These are phyloP conservation scores for Angomonas ambiguus DNA, from an alignment of 208 protist species.

Conservation along the genomic window DNA sequence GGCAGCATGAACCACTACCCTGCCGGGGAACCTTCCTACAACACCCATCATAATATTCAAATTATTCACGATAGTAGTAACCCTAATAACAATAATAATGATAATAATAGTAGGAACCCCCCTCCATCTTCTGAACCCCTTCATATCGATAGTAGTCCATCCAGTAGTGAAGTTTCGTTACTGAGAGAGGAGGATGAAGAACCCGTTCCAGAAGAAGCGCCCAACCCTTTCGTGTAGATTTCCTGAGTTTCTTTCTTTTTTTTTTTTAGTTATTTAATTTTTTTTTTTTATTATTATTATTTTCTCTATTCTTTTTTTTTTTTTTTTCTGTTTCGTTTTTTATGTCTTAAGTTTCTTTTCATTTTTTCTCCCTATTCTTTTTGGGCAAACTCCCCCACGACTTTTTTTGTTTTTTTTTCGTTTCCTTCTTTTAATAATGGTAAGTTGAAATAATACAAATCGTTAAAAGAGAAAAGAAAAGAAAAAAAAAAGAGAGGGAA, in stretches of 20 bases:
- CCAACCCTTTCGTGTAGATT: conserved; percentile 28
- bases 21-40: too few relatives aligned
- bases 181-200: conserved; percentile 20
- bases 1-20: too few relatives aligned
- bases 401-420: conserved; percentile 6
- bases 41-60: not conserved
- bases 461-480: not conserved
- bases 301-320: conserved; percentile 2
- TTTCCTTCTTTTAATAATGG: conserved; percentile 7
- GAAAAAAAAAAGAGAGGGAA: too few relatives aligned
- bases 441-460: too few relatives aligned
- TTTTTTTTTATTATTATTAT: not conserved
- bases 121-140: too few relatives aligned
- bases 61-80: not conserved
- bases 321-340: conserved; percentile 8
- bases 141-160: too few relatives aligned
- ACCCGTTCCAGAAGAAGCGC: conserved; percentile 16
- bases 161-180: too few relatives aligned
- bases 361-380: conserved; percentile 14
- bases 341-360: conserved; percentile 14
- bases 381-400: not conserved
- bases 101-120: not conserved
- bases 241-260: not conserved
- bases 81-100: not conserved
- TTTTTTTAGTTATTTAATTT: conserved; percentile 1